phyloP scores from a whole-genome alignment of 2,329 filamentous ascomycete species.

The Xylariaceae sp. region DNA sequence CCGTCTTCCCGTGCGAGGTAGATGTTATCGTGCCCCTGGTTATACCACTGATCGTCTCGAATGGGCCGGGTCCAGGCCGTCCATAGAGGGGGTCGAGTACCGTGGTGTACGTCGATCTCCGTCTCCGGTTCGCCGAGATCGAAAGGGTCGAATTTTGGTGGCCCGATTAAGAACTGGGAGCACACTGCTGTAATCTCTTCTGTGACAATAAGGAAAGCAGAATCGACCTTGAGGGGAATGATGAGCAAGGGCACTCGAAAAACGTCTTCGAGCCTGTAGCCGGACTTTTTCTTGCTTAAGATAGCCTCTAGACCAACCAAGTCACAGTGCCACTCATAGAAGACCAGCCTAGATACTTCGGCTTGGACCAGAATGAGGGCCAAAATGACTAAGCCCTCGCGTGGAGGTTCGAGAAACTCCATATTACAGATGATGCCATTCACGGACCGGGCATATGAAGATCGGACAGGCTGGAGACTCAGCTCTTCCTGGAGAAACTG shows the following conservation, averaged over 20 bases:
- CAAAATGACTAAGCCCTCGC: slow-evolving; percentile 68
- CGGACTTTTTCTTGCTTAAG: slow-evolving; percentile 38
- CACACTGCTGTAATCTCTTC: slow-evolving; percentile 50
- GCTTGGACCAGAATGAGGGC: slow-evolving; percentile 52
- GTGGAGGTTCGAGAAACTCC: slow-evolving; percentile 71
- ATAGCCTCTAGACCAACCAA: slow-evolving; percentile 39
- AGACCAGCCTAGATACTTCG: slow-evolving; percentile 43
- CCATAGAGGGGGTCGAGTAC: slow-evolving; percentile 55
- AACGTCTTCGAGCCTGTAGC: slow-evolving; percentile 41
- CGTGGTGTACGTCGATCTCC: slow-evolving; percentile 32
- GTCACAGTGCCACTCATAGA: slow-evolving; percentile 52
- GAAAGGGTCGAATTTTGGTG: slow-evolving; percentile 40
- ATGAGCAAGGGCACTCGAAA: slow-evolving; percentile 59
- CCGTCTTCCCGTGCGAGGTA: slow-evolving; percentile 89
- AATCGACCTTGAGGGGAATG: slow-evolving; percentile 63
- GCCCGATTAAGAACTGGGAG: slow-evolving; percentile 44
- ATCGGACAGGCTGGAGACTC: slow-evolving; percentile 52
- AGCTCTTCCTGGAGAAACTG: slow-evolving; percentile 36
- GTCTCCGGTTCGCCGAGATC: slow-evolving; percentile 28
- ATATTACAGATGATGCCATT: slow-evolving; percentile 76
- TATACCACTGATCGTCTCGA: slow-evolving; percentile 49
- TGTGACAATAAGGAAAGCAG: slow-evolving; percentile 63
- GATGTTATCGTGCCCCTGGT: slow-evolving; percentile 62
- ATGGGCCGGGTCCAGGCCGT: slow-evolving; percentile 76
- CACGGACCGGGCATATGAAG: slow-evolving; percentile 36